Conservation (phyloP, 257 asterid genomes). For the Craterostigma plantagineum region DNA sequence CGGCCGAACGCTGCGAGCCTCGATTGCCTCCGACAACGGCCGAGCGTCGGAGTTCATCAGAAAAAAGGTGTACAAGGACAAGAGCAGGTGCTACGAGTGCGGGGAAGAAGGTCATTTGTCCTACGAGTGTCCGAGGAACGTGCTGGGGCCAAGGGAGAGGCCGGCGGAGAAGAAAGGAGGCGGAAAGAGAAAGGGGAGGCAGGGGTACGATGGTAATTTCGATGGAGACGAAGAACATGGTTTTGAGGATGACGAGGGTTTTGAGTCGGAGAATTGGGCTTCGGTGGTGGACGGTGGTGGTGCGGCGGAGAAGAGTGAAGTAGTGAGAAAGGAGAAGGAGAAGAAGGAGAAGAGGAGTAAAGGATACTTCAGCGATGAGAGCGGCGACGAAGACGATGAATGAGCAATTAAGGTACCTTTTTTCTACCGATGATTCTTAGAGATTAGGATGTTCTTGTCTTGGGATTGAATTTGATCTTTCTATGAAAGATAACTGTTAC, state of each 20-base stretch:
- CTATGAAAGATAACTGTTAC: too few relatives aligned
- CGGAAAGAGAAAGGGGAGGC: conserved; percentile 26
- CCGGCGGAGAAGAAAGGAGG: conserved; percentile 68
- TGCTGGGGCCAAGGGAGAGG: conserved; percentile 67
- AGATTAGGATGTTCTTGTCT: too few relatives aligned
- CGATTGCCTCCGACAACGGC: conserved; percentile 87
- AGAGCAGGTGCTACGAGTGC: conserved; percentile 89
- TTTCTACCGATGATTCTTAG: too few relatives aligned
- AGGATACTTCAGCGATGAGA: conserved; percentile 90
- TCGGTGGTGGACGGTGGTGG: conserved; percentile 69
- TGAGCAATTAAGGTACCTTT: neutral
- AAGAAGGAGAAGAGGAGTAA: conserved; percentile 47
- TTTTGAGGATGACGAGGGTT: conserved; percentile 16
- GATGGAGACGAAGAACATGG: conserved; percentile 28
- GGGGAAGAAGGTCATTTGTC: conserved; percentile 89
- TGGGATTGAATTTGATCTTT: too few relatives aligned
- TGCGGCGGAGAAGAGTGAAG: conserved; percentile 53
- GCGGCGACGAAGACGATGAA: conserved; percentile 61
- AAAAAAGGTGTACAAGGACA: conserved; percentile 74
- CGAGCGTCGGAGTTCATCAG: conserved; percentile 81
- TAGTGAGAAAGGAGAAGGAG: conserved; percentile 19
- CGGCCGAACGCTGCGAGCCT: conserved; percentile 69
- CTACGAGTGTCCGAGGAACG: conserved; percentile 76
- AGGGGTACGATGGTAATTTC: conserved; percentile 13
- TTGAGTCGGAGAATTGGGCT: conserved; percentile 81